phyloP scores from a whole-genome alignment of 306 rosid species.

The Malus sylvestris region DNA sequence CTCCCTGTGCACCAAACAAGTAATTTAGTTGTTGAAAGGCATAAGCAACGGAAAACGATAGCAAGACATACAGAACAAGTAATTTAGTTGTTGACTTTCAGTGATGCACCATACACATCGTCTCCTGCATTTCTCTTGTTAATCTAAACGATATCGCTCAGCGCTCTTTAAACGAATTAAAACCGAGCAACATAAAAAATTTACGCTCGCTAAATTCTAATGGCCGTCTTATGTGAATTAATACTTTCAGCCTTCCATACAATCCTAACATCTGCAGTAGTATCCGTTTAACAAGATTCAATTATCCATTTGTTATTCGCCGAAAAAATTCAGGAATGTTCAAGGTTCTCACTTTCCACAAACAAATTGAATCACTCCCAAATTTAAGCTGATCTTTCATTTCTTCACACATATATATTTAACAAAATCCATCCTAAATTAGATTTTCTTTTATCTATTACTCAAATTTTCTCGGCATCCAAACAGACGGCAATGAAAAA shows the following conservation, averaged over 20 bases:
- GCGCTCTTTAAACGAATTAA: too few relatives aligned
- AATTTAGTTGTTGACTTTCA: not conserved
- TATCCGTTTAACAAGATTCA: not conserved
- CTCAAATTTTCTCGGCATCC: conserved; percentile 7
- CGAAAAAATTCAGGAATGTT: not conserved
- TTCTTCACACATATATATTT: not conserved
- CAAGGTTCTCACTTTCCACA: not conserved
- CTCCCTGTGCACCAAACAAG: conserved; percentile 48
- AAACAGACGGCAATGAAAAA: not conserved
- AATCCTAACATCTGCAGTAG: not conserved
- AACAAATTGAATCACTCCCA: not conserved
- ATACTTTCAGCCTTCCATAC: not conserved
- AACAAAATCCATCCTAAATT: not conserved
- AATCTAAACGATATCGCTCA: not conserved
- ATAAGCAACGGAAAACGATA: not conserved
- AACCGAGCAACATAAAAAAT: not conserved
- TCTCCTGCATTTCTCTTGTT: not conserved
- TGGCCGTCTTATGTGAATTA: not conserved
- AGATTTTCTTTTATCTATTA: not conserved
- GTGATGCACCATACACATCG: not conserved
- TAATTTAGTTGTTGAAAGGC: not conserved
- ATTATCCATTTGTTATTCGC: not conserved
- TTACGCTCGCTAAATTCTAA: not conserved
- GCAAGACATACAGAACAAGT: not conserved
- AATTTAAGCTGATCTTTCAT: not conserved